A percentile compares a stretch with the other conserved stretches of the same genome.
Evolutionary conservation across 768 basidiomycete species (phyloP).

Genomic region (Lyophyllum decastes): DNA sequence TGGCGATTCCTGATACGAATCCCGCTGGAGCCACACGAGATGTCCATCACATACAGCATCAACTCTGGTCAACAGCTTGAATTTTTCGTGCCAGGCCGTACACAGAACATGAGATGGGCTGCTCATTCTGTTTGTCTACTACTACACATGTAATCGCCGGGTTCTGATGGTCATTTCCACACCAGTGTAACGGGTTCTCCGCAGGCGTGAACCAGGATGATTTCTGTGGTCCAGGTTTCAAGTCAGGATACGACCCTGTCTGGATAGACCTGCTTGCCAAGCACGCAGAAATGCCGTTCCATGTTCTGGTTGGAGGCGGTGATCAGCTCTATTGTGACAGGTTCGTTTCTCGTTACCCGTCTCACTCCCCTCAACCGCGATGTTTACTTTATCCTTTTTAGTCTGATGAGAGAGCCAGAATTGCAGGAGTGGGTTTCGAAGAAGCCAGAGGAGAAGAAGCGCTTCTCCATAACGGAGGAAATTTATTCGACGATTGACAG

Average conservation of each 20-base stretch:
- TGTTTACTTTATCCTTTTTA: constrained; percentile 21
- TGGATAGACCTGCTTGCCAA: constrained; percentile 91
- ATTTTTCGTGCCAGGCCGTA: constrained; percentile 81
- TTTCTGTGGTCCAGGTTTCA: constrained; percentile 80
- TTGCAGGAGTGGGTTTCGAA: constrained; percentile 81
- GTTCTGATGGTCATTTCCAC: neutral
- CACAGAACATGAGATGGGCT: constrained; percentile 90
- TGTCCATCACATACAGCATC: constrained; percentile 77
- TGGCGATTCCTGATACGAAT: constrained; percentile 91
- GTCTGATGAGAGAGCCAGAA: constrained; percentile 85
- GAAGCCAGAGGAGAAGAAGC: constrained; percentile 60
- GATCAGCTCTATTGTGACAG: constrained; percentile 90
- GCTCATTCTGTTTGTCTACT: constrained; percentile 69
- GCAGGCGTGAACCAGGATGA: constrained; percentile 88
- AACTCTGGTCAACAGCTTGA: constrained; percentile 76
- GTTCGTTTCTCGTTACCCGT: constrained; percentile 35
- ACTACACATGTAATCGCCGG: neutral
- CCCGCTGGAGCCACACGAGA: constrained; percentile 70
- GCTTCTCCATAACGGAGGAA: constrained; percentile 64
- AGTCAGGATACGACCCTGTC: constrained; percentile 83
- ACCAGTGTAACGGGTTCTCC: constrained; percentile 85
- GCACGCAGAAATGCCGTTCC: constrained; percentile 81
- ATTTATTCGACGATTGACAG: constrained; percentile 79
- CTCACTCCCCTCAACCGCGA: neutral
- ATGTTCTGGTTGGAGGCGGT: constrained; percentile 91